A percentile compares a stretch with the other conserved stretches of the same genome.
Evolutionary conservation across 73 alveolate genomes (phyloP).

Genomic region (Paramecium caudatum): DNA sequence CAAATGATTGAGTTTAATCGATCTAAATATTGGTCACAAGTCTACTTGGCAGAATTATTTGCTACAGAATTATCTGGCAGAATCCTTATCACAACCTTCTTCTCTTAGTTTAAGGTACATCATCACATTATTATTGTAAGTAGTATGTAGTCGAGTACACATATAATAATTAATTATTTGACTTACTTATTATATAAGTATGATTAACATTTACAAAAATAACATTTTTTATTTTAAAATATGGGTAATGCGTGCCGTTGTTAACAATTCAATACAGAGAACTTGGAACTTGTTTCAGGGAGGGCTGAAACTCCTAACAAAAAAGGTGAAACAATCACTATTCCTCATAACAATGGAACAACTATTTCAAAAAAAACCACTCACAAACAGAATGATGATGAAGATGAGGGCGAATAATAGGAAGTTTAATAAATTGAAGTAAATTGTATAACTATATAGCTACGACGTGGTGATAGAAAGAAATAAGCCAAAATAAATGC

Average conservation of each 20-base stretch:
- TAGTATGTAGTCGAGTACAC: slow-evolving; percentile 21
- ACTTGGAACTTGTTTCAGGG: not conserved
- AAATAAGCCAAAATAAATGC: slow-evolving; percentile 53
- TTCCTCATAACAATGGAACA: slow-evolving; percentile 7
- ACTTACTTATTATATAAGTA: too few species aligned
- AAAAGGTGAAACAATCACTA: slow-evolving; percentile 17
- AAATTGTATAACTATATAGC: not conserved
- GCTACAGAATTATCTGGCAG: slow-evolving; percentile 13
- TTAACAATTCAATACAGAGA: not conserved
- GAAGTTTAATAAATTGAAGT: slow-evolving; percentile 17
- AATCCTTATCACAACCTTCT: slow-evolving; percentile 10
- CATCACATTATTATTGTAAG: slow-evolving; percentile 20
- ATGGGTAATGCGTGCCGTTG: slow-evolving; percentile 71
- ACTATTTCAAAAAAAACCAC: not conserved
- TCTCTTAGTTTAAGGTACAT: slow-evolving; percentile 2
- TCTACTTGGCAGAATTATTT: slow-evolving; percentile 41
- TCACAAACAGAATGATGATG: not conserved
- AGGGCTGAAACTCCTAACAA: not conserved
- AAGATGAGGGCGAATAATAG: not conserved
- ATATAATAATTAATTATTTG: too few species aligned
- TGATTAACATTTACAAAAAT: too few species aligned
- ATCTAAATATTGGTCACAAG: not conserved
- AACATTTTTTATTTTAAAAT: not conserved
- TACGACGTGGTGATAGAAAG: slow-evolving; percentile 32
- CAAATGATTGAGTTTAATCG: slow-evolving; percentile 40